These are phyloP conservation scores for Cladosporium sp. DNA, from an alignment of 2,329 filamentous ascomycete genomes.

Conservation along the genomic window DNA sequence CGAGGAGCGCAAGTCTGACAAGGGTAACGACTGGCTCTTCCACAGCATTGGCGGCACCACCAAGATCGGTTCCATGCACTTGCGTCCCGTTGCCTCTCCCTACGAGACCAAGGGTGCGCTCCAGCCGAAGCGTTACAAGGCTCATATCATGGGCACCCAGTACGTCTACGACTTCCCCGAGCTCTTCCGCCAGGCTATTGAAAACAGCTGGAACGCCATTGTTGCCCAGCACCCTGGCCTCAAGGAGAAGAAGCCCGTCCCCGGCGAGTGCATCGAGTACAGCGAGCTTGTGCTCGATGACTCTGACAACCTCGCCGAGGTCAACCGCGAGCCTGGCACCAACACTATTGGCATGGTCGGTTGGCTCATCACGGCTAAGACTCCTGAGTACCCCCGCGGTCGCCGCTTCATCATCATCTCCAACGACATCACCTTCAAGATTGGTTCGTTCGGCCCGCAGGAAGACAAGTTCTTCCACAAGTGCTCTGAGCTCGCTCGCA, in stretches of 20 bases:
- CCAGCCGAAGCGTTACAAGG: conserved; percentile 99
- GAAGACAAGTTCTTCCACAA: conserved; percentile 99
- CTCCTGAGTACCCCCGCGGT: conserved; percentile 90
- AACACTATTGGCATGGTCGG: conserved; percentile 98
- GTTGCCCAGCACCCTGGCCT: conserved; percentile 70
- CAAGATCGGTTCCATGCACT: conserved; percentile 92
- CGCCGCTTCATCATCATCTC: conserved; percentile 93
- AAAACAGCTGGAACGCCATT: conserved; percentile 85
- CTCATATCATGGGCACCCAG: conserved; percentile 97
- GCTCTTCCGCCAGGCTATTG: conserved; percentile 95
- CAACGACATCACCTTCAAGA: conserved; percentile 99
- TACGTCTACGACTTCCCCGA: conserved; percentile 99
- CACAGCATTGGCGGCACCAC: conserved; percentile 93
- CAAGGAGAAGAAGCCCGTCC: conserved; percentile 73
- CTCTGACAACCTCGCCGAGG: conserved; percentile 83
- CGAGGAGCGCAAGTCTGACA: conserved; percentile 95
- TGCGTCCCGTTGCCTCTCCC: conserved; percentile 83
- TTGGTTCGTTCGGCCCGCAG: conserved; percentile 92
- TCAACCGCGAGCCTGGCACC: conserved; percentile 89
- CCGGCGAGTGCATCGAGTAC: conserved; percentile 89
- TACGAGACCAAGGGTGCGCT: conserved; percentile 99
- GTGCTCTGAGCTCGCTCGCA: conserved; percentile 93
- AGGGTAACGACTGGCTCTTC: conserved; percentile 92
- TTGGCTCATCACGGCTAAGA: conserved; percentile 92
- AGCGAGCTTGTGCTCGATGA: conserved; percentile 95